A percentile compares a stretch with the other conserved stretches of the same genome.
Conservation (phyloP, 257 asterid species). For the Penstemon davidsonii region DNA sequence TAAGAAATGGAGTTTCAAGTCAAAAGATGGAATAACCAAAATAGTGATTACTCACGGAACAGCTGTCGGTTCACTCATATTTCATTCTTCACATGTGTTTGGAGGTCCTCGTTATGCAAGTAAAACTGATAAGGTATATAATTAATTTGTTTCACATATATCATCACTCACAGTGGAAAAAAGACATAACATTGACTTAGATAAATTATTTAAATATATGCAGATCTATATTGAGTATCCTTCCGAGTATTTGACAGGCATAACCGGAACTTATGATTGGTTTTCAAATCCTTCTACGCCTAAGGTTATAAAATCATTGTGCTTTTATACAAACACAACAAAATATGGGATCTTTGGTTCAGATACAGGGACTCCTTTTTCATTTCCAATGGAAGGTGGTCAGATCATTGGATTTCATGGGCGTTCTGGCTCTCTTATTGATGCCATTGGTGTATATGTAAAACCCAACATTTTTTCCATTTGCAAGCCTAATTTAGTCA, state of each 20-base stretch:
- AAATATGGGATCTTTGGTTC: too few species aligned
- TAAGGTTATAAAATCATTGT: too few species aligned
- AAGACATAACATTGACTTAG: not conserved
- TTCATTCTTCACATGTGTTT: not conserved
- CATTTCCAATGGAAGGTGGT: slow-evolving; percentile 15
- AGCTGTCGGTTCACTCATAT: slow-evolving; percentile 2
- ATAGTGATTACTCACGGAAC: not conserved
- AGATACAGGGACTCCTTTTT: too few species aligned
- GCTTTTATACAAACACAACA: too few species aligned
- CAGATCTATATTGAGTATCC: slow-evolving; percentile 6
- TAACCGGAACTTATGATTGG: not conserved
- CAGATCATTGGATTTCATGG: slow-evolving; percentile 28
- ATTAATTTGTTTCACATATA: too few species aligned
- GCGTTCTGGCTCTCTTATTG: not conserved
- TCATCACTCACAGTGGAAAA: not conserved
- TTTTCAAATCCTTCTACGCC: too few species aligned
- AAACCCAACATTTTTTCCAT: not conserved
- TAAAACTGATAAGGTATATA: too few species aligned
- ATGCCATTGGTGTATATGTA: slow-evolving; percentile 12
- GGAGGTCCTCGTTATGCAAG: too few species aligned
- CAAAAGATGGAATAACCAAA: not conserved
- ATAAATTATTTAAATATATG: not conserved
- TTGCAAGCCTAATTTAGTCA: too few species aligned
- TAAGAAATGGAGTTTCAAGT: slow-evolving; percentile 22
- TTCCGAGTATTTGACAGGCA: slow-evolving; percentile 7